Evolutionary conservation across 495 filamentous ascomycete species (phyloP).

Genomic region (Neohortaea acidophila): DNA sequence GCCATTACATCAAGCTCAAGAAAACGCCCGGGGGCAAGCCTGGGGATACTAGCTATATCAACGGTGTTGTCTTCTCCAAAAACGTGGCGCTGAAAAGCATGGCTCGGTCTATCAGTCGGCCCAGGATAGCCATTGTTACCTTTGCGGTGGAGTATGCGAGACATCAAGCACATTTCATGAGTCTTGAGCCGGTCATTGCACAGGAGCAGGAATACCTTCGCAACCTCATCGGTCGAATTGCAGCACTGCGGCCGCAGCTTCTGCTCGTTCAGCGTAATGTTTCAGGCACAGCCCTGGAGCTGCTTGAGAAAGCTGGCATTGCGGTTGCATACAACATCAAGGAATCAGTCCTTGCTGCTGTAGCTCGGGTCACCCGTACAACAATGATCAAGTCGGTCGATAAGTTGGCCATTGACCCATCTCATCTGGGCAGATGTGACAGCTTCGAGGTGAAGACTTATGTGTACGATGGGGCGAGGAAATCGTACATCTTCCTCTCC

Average conservation of each 20-base stretch:
- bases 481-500: constrained; percentile 90
- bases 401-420: constrained; percentile 71
- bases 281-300: constrained; percentile 74
- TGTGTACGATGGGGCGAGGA: constrained; percentile 64
- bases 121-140: constrained; percentile 80
- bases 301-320: constrained; percentile 74
- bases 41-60: constrained; percentile 83
- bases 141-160: constrained; percentile 95
- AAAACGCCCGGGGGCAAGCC: constrained; percentile 83
- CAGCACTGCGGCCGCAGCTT: constrained; percentile 65
- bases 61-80: constrained; percentile 91
- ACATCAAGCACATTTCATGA: constrained; percentile 96
- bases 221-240: constrained; percentile 86
- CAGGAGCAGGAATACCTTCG: constrained; percentile 91
- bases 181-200: constrained; percentile 86
- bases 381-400: constrained; percentile 90
- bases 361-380: constrained; percentile 79
- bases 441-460: constrained; percentile 94
- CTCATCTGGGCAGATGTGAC: constrained; percentile 59
- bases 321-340: constrained; percentile 94
- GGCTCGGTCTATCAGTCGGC: constrained; percentile 68
- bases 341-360: constrained; percentile 82
- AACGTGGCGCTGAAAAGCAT: constrained; percentile 93
- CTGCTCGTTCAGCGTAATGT: constrained; percentile 82
- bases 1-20: constrained; percentile 97